These are phyloP conservation scores for Wickerhamomyces bisporus DNA, from an alignment of 805 yeast genomes.

Conservation along the genomic window DNA sequence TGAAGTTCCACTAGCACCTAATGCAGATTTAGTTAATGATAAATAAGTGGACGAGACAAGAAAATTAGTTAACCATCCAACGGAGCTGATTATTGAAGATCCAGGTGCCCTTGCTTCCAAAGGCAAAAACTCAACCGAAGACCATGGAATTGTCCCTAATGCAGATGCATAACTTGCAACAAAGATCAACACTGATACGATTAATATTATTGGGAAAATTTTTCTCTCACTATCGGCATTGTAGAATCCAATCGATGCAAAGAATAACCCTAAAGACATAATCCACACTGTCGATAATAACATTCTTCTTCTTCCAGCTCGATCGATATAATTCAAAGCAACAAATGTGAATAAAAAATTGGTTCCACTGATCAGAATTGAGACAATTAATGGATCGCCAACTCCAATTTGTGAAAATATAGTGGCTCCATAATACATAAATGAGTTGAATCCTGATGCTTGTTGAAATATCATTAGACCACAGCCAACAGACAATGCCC, in stretches of 20 bases:
- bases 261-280: conserved; percentile 31
- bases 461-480: conserved; percentile 54
- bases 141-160: conserved; percentile 42
- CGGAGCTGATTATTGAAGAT: conserved; percentile 35
- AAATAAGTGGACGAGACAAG: conserved; percentile 32
- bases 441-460: conserved; percentile 56
- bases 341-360: conserved; percentile 52
- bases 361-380: conserved; percentile 48
- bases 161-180: conserved; percentile 40
- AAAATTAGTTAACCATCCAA: conserved; percentile 37
- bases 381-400: conserved; percentile 49
- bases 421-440: conserved; percentile 58
- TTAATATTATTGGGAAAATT: conserved; percentile 15
- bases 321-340: conserved; percentile 46
- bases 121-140: conserved; percentile 39
- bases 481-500: conserved; percentile 43
- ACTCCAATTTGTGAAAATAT: conserved; percentile 48
- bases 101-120: conserved; percentile 37
- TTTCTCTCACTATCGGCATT: not conserved
- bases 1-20: conserved; percentile 30
- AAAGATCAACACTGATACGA: conserved; percentile 29
- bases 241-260: conserved; percentile 27
- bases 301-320: conserved; percentile 41
- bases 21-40: conserved; percentile 24
- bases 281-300: conserved; percentile 38